Percentiles rank a stretch among this genome's conserved stretches.
Evolutionary conservation across 768 basidiomycete species (phyloP).

Genomic region (Phallus indusiatus): DNA sequence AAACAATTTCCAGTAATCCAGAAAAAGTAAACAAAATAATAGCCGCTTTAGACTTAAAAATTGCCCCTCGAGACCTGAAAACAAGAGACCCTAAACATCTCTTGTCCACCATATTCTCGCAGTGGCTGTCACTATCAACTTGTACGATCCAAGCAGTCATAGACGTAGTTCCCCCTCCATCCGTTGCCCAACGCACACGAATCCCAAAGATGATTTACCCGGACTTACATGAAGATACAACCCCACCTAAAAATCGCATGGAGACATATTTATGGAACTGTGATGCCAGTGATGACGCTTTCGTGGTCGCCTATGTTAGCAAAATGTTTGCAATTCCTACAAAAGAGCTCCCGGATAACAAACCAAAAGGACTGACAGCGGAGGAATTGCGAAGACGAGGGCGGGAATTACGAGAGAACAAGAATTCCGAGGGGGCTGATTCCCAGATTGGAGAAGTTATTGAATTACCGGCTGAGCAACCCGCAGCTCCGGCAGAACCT

Average conservation of each 20-base stretch:
- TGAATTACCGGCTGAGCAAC: slow-evolving; percentile 10
- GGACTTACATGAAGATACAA: slow-evolving; percentile 48
- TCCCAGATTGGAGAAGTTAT: slow-evolving; percentile 9
- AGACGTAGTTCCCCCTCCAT: slow-evolving; percentile 87
- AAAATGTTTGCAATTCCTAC: slow-evolving; percentile 95
- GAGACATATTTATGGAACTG: slow-evolving; percentile 77
- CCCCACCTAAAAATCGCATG: slow-evolving; percentile 66
- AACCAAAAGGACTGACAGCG: slow-evolving; percentile 63
- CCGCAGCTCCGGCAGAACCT: slow-evolving; percentile 15
- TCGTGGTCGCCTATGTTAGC: slow-evolving; percentile 81
- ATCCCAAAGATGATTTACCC: slow-evolving; percentile 92
- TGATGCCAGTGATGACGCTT: slow-evolving; percentile 44
- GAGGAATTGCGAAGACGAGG: slow-evolving; percentile 74
- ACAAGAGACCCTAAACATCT: slow-evolving; percentile 84
- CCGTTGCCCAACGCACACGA: slow-evolving; percentile 68
- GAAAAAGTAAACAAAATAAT: slow-evolving; percentile 89
- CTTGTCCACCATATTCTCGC: slow-evolving; percentile 79
- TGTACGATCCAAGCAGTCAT: slow-evolving; percentile 87
- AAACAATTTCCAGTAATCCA: slow-evolving; percentile 49
- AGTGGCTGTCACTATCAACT: slow-evolving; percentile 94
- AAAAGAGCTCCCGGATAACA: slow-evolving; percentile 79
- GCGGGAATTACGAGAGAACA: slow-evolving; percentile 40
- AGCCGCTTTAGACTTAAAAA: slow-evolving; percentile 67
- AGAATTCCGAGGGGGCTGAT: slow-evolving; percentile 20
- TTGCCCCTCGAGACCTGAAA: slow-evolving; percentile 81